phyloP scores from a whole-genome alignment of 169 alveolate genomes.

The Plasmodium billcollinsi region DNA sequence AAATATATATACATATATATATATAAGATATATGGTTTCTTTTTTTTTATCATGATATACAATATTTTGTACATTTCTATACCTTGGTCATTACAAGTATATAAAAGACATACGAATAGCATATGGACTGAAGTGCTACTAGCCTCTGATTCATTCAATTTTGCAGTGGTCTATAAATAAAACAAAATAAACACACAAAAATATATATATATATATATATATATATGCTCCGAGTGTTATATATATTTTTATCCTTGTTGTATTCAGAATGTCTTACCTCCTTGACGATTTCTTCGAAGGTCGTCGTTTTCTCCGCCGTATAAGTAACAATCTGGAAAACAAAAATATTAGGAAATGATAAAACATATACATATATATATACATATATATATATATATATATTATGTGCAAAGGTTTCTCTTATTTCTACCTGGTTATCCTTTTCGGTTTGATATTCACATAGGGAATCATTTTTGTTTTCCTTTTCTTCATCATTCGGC shows the following conservation, averaged over 20 bases:
- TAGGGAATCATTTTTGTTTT: not conserved
- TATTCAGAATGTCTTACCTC: constrained; percentile 2
- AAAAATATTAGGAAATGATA: not conserved
- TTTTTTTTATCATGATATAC: no score
- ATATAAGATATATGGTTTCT: no score
- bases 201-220: constrained; percentile 11
- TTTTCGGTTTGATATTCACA: constrained; percentile 7
- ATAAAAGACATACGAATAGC: constrained; percentile 66
- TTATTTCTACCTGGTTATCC: not conserved
- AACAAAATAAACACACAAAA: not conserved
- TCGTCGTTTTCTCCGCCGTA: constrained; percentile 58
- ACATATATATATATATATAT: not conserved
- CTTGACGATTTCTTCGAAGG: constrained; percentile 40
- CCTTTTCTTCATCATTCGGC: constrained; percentile 36
- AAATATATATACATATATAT: constrained; percentile 3
- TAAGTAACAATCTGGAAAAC: constrained; percentile 58
- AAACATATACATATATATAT: not conserved
- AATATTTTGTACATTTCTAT: not conserved
- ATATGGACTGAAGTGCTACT: constrained; percentile 60
- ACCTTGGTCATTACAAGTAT: constrained; percentile 77
- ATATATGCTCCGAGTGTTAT: not conserved
- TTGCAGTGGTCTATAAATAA: constrained; percentile 38
- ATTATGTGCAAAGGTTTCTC: no score
- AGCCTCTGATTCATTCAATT: constrained; percentile 46
- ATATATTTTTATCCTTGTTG: not conserved